Conservation (phyloP, 345 rosid genomes). For the Eutrema japonicum region DNA sequence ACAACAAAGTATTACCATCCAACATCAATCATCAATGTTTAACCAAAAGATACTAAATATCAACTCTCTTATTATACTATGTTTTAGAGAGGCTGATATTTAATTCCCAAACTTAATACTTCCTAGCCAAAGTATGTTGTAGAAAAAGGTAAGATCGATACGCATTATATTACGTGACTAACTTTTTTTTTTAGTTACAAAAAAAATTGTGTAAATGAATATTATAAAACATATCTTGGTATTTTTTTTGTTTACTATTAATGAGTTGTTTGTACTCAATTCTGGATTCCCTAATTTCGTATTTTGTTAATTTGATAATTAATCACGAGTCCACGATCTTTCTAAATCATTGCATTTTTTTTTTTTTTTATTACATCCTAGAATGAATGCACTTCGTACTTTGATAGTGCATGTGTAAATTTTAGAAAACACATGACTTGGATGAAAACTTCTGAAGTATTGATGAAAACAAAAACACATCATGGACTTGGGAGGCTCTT, state of each 20-base stretch:
- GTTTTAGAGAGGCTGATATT: not conserved
- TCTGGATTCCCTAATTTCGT: not conserved
- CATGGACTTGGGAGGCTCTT: too few species aligned
- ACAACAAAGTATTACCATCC: not conserved
- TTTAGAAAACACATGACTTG: not conserved
- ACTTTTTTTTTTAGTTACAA: too few species aligned
- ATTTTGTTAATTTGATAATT: not conserved
- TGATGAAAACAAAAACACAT: too few species aligned
- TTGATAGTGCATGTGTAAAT: not conserved
- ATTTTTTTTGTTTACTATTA: not conserved
- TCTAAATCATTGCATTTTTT: not conserved
- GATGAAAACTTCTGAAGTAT: too few species aligned
- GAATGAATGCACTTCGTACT: conserved; percentile 14
- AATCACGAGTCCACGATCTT: not conserved
- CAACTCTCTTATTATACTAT: not conserved
- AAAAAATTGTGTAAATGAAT: not conserved
- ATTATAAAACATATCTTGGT: not conserved
- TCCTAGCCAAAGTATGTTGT: not conserved
- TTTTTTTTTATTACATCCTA: not conserved
- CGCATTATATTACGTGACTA: too few species aligned
- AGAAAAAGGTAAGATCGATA: not conserved
- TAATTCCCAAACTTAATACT: not conserved
- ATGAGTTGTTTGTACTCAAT: not conserved
- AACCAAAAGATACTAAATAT: not conserved
- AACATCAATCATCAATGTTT: not conserved